Evolutionary conservation across 371 early-diverging fungal genomes (phyloP), one percentile per base, ranked within the genome.

Genomic region (Batrachochytrium dendrobatidis): DNA sequence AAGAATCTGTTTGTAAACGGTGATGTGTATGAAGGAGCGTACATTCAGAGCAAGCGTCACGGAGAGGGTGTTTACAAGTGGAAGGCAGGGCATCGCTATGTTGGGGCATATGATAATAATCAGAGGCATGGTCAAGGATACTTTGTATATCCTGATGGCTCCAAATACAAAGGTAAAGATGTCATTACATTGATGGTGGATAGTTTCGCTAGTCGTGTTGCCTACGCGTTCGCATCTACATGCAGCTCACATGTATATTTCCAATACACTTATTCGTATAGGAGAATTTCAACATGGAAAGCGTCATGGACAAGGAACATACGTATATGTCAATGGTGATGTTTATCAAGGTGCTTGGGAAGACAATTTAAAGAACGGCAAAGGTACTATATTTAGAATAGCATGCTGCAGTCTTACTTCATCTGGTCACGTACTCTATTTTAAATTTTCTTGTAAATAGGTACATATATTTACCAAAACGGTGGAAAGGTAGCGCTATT

Each of bases 131-230:
- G 81, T 17, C 20, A 64, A 3, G 81, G 81, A 18, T 56, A 56
- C 28, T 67, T 81, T 31, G 60, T 73, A 24, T 81, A 77, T 56
- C 79, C 77, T 0, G 81, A 81, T 51, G 79, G 77, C 20, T 65
- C 68, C n/a, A 64, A 67, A 51, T 80, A 77, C 63, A 65, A 61
- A 64, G 80, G 79, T 79, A 33, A 17, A 49, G 1, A 15, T 24
- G 18, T n/a, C n/a, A n/a, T n/a, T n/a, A n/a, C n/a, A n/a, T n/a
- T n/a, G n/a, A n/a, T n/a, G n/a, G n/a, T n/a, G n/a, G n/a, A n/a
- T n/a, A n/a, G n/a, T n/a, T n/a, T n/a, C n/a, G n/a, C n/a, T n/a
- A n/a, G n/a, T n/a, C n/a, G n/a, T n/a, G n/a, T n/a, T n/a, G n/a
- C n/a, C n/a, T n/a, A n/a, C n/a, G n/a, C n/a, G n/a, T n/a, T n/a